A percentile compares a stretch with the other conserved stretches of the same genome.
Evolutionary conservation across 1,139 yeast species (phyloP).

Genomic region (Protomyces macrosporus): DNA sequence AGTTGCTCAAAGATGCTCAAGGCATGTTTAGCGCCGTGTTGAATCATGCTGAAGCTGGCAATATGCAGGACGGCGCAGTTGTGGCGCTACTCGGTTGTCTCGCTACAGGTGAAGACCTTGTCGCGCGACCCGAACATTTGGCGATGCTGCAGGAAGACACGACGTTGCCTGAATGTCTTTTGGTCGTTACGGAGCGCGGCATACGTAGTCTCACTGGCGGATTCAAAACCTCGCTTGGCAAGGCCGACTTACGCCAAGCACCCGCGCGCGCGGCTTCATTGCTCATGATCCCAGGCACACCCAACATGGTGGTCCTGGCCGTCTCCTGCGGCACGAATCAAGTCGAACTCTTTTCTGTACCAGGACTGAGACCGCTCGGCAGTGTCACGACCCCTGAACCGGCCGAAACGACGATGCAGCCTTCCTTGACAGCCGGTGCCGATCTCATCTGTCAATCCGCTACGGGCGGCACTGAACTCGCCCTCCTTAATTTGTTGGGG

Average conservation of each 20-base stretch:
- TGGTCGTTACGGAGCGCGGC: slow-evolving; percentile 16
- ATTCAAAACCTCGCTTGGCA: background rate
- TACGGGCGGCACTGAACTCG: background rate
- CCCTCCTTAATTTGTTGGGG: background rate
- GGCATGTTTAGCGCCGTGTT: slow-evolving; percentile 53
- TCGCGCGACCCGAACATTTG: slow-evolving; percentile 6
- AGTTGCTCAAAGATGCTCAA: slow-evolving; percentile 66
- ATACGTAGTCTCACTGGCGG: slow-evolving; percentile 1
- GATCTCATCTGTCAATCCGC: slow-evolving; percentile 1
- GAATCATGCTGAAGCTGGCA: background rate
- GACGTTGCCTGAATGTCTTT: slow-evolving; percentile 7
- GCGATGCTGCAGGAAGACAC: slow-evolving; percentile 4
- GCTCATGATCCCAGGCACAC: background rate
- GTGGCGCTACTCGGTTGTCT: background rate
- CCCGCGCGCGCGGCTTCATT: background rate
- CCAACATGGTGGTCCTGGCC: background rate
- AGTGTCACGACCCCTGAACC: background rate
- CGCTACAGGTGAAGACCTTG: slow-evolving; percentile 1
- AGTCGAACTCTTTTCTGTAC: slow-evolving; percentile 12
- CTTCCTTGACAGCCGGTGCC: background rate
- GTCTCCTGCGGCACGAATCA: background rate
- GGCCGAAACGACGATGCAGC: background rate
- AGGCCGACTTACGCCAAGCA: background rate
- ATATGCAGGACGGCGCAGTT: background rate
- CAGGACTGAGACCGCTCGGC: slow-evolving; percentile 6